Base-by-base conservation (phyloP, 805 yeast species). In the Saccharomycopsis schoenii region DNA sequence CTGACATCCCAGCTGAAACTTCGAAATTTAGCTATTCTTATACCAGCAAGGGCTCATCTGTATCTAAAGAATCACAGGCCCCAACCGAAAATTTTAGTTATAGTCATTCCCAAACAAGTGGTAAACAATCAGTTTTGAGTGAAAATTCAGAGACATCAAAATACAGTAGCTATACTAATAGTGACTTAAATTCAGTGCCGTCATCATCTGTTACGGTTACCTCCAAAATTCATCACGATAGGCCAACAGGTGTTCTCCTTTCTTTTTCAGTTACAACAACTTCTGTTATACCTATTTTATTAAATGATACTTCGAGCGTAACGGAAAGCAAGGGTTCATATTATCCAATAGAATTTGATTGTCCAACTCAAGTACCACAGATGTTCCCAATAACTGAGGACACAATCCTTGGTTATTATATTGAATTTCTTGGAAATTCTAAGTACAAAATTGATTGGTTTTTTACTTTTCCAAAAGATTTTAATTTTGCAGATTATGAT, bases 401-500 rank as follows among this genome's bases (percentile, higher is more conserved):
- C 29, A 36, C 60, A 8, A 50, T 39, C 15, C 55, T 60, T 25
- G 63, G 65, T 4, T 62, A 57, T 57, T 62, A 62, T 54, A 41
- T 61, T 17, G 36, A 25, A 14, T 51, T 21, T 36, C 24, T 58
- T 9, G 25, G n/a, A 9, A 54, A 50, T 12, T 36, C 50, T 10
- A 25, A 19, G 29, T 62, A 55, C 56, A 34, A 56, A 19, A 41
- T 62, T 21, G 56, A 58, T 34, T 60, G 65, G 65, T 62, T 60
- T 47, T 62, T 62, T 24, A 25, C 55, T 8, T 58, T 41, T 42
- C 47, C 57, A 19, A 36, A 55, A 17, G 42, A 41, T n/a, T 57
- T 58, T 37, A 24, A n/a, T 2, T 5, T 47, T 10, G 15, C 54
- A 8, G 37, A 41, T 14, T 55, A 24, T 34, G 25, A 56, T 9